Base-by-base conservation (phyloP, 2,329 filamentous ascomycete genomes). In the Mariannaea elegans region DNA sequence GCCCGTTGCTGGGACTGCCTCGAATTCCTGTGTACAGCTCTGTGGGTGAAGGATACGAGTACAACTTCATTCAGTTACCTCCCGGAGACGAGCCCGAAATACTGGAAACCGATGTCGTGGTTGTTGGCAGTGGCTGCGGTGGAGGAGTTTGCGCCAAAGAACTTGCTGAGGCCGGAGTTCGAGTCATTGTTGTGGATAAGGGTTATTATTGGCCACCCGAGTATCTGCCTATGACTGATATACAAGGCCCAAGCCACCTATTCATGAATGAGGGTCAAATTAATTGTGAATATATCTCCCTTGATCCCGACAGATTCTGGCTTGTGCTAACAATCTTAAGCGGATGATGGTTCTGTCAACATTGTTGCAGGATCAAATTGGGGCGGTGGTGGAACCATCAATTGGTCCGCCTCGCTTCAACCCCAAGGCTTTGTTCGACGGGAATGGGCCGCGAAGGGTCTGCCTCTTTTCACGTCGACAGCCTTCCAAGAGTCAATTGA, bases 111-210 rank as follows among this genome's bases (percentile, higher is more conserved):
- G 92, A 95, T 73, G 85, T 94, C 0, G 85, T 94, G 16, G 87
- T 95, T 56, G 82, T 95, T 14, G 92, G 92, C 1, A 92, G 89
- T 42, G 92, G 92, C 19, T 94, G 91, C 70, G 92, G 92, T 63
- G 91, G 90, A 19, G 90, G 84, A 5, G 91, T 94, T 0, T 84
- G 84, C 18, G 91, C 92, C 8, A 92, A 93, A 73, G 88, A 90
- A 34, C 78, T 94, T 1, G 85, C 91, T 2, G 87, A 91, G 73
- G 89, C 87, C 0, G 90, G 89, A 3, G 79, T 88, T 56, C 79
- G 81, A 7, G 90, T 94, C 14, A 72, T 94, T 2, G 90, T 95
- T 0, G 87, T 90, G 2, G 91, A 93, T 61, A 93, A 93, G 71
- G 84, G 84, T 1, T 90, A 92, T 72, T 85, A 93, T 70, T 92